Evolutionary conservation across 2,329 filamentous ascomycete species (phyloP), one percentile per base, ranked within the genome.

Genomic region (Capronia americana): DNA sequence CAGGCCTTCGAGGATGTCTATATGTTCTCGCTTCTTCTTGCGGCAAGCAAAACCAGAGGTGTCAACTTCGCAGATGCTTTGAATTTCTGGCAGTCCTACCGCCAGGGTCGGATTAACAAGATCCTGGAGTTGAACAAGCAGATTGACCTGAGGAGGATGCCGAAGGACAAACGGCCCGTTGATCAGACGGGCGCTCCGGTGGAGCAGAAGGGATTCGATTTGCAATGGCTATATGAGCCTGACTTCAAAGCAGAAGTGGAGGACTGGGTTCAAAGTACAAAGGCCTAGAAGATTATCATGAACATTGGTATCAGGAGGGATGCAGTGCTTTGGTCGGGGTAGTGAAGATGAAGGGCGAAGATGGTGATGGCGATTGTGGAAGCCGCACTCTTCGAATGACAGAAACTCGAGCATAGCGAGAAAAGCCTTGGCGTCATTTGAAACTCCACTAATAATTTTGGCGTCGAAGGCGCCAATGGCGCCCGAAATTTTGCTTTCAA

Each of bases 1-100:
- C 85, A 87, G 73, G 85, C 83, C 0, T 71, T 88, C 11, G 85
- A 88, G 72, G 86, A 88, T 74, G 79, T 79, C 0, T 81, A 84
- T 65, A 78, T 80, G 2, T 76, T 87, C 12, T 75, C 78, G 0
- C 68, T 84, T 23, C 73, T 85, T 1, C 73, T 83, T n/a, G 1
- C 67, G 1, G 64, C 57, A 7, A 55, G 32, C 24, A 55, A 59
- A 32, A 48, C n/a, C 3, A 53, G 46, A 3, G 63, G 38, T 5
- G 67, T 70, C 48, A 54, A 64, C n/a, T 61, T 70, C 60, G 62
- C 62, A 30, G 60, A 61, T 4, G 66, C 68, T 5, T 61, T 70
- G 54, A 61, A 56, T 1, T 66, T 69, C 60, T 87, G 85, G 86
- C 80, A 86, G 69, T 62, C 71, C 0, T 82, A 82, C 20, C 75